These are phyloP conservation scores for Ambrosiella cleistominuta DNA, from an alignment of 2,329 filamentous ascomycete genomes.

Conservation along the genomic window DNA sequence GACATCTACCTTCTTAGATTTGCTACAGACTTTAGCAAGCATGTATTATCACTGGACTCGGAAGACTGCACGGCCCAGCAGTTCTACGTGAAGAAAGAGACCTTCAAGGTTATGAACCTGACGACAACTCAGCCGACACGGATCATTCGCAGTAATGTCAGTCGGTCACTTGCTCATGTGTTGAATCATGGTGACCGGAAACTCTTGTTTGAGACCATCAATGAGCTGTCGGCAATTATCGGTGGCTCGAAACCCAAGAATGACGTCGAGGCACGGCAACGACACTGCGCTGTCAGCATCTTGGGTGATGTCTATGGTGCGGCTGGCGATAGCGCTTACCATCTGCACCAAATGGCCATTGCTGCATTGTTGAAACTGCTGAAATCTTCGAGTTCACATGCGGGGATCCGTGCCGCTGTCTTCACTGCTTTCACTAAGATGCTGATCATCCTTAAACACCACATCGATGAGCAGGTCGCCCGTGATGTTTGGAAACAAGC, in stretches of 20 bases:
- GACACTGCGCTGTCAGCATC: constrained; percentile 75
- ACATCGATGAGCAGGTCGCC: constrained; percentile 69
- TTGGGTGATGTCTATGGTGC: constrained; percentile 76
- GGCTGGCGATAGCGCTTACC: constrained; percentile 86
- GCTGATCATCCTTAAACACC: constrained; percentile 52
- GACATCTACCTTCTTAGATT: constrained; percentile 86
- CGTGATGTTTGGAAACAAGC: constrained; percentile 88
- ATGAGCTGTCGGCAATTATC: constrained; percentile 61
- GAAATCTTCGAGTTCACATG: constrained; percentile 62
- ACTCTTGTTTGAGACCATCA: constrained; percentile 83
- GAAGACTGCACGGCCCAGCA: constrained; percentile 81
- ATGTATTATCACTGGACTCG: constrained; percentile 55
- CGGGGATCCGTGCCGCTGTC: constrained; percentile 62
- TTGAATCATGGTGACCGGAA: constrained; percentile 78
- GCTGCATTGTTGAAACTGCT: constrained; percentile 58
- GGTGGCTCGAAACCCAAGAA: constrained; percentile 53
- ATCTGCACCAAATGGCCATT: constrained; percentile 58
- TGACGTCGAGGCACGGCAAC: constrained; percentile 61
- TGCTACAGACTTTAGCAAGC: constrained; percentile 62
- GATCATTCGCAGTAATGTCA: constrained; percentile 78
- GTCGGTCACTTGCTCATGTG: constrained; percentile 65
- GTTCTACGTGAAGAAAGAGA: constrained; percentile 79
- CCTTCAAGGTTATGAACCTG: constrained; percentile 82
- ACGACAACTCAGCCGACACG: constrained; percentile 65
- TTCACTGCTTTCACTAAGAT: constrained; percentile 64